Percentiles rank a stretch among this genome's conserved stretches.
phyloP scores from a whole-genome alignment of 441 rosid species.

The Adansonia gregorii region DNA sequence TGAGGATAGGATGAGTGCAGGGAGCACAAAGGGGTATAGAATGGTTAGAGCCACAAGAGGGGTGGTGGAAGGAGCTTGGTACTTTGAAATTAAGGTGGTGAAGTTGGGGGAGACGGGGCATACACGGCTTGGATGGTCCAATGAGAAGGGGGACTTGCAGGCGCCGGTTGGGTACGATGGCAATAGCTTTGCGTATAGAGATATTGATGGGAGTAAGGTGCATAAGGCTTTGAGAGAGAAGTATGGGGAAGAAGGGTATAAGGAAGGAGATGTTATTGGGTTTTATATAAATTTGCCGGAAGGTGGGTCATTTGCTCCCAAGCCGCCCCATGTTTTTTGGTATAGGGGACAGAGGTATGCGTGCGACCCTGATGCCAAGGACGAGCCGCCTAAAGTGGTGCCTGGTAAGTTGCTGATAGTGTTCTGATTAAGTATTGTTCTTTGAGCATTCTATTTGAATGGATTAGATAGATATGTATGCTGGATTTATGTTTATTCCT shows the following conservation, averaged over 20 bases:
- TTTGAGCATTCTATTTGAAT: constrained; percentile 15
- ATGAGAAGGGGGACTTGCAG: constrained; percentile 93
- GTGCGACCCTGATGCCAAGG: constrained; percentile 73
- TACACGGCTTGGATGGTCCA: constrained; percentile 91
- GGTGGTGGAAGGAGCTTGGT: constrained; percentile 93
- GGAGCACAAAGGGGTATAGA: constrained; percentile 88
- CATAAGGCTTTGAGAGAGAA: constrained; percentile 89
- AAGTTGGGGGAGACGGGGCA: constrained; percentile 87
- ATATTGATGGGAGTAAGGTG: constrained; percentile 91
- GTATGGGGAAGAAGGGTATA: constrained; percentile 88
- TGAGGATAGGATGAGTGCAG: constrained; percentile 64
- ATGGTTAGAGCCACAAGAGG: constrained; percentile 98
- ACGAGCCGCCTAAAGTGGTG: constrained; percentile 76
- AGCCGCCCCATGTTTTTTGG: constrained; percentile 75
- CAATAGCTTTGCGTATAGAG: constrained; percentile 90
- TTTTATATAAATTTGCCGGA: constrained; percentile 87
- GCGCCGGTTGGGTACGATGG: constrained; percentile 97
- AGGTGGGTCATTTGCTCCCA: constrained; percentile 73
- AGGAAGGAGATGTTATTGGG: constrained; percentile 91
- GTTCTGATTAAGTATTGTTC: constrained; percentile 9
- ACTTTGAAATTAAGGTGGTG: constrained; percentile 80
- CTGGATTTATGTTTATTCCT: constrained; percentile 15
- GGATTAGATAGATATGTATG: constrained; percentile 9
- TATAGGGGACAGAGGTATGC: constrained; percentile 91
- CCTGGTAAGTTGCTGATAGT: constrained; percentile 59